phyloP scores from a whole-genome alignment of 2,329 filamentous ascomycete genomes.

The Ophiostoma triangulosporum region DNA sequence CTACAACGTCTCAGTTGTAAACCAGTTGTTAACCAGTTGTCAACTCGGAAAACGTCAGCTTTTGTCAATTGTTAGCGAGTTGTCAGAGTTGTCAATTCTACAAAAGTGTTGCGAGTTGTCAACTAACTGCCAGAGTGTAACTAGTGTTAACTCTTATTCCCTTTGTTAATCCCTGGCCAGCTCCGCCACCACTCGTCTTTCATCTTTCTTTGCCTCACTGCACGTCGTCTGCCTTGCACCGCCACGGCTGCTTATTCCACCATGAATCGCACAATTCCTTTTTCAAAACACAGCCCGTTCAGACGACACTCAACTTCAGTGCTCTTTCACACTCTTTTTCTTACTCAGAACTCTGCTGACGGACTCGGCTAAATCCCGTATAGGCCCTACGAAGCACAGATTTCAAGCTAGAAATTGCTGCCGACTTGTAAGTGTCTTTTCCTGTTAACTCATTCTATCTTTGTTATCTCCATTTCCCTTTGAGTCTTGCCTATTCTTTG shows the following conservation, averaged over 20 bases:
- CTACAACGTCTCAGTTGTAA: too few relatives aligned
- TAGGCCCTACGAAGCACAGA: conserved; percentile 35
- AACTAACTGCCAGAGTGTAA: too few relatives aligned
- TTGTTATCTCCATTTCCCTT: conserved; percentile 8
- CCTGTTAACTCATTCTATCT: conserved; percentile 12
- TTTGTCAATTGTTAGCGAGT: background rate
- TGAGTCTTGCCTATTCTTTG: conserved; percentile 8
- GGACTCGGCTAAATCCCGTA: conserved; percentile 8
- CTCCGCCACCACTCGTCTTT: too few relatives aligned
- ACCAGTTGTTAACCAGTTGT: background rate
- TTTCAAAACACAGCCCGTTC: background rate
- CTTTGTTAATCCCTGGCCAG: too few relatives aligned
- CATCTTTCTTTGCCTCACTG: too few relatives aligned
- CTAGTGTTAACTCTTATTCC: too few relatives aligned
- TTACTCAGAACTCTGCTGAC: conserved; percentile 8
- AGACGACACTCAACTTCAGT: too few relatives aligned
- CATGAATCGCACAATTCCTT: background rate
- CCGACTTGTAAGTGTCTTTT: conserved; percentile 40
- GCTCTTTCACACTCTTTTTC: background rate
- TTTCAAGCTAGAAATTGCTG: conserved; percentile 39
- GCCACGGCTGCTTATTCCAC: background rate
- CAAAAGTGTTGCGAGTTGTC: too few relatives aligned
- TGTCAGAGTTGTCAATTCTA: background rate
- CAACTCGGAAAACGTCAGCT: background rate
- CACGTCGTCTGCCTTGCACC: too few relatives aligned